Percentiles rank a stretch among this genome's conserved stretches.
Conservation (phyloP, 345 rosid genomes). For the Rhizophora apiculata region DNA sequence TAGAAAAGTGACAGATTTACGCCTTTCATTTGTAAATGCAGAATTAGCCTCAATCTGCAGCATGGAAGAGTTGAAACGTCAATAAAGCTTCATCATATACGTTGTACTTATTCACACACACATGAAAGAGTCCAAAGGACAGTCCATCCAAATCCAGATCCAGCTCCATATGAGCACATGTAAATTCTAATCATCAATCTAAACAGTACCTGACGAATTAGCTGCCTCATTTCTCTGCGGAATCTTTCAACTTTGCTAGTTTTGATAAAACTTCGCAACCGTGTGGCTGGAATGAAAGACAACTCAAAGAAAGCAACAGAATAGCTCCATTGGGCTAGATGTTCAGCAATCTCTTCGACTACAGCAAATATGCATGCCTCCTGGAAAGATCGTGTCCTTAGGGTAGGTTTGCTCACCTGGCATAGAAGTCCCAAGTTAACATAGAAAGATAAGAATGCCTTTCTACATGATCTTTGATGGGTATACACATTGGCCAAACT, state of each 20-base stretch:
- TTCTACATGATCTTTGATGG: not conserved
- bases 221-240: slow-evolving; percentile 79
- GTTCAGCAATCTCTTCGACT: slow-evolving; percentile 83
- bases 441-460: not conserved
- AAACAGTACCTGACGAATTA: slow-evolving; percentile 66
- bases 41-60: slow-evolving; percentile 67
- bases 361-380: slow-evolving; percentile 88
- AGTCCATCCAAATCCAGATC: not conserved
- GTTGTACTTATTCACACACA: not conserved
- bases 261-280: slow-evolving; percentile 74
- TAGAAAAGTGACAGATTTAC: slow-evolving; percentile 49
- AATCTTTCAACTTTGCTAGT: slow-evolving; percentile 83
- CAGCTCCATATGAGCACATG: not conserved
- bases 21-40: slow-evolving; percentile 56
- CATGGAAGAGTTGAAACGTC: slow-evolving; percentile 9
- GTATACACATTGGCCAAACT: not conserved
- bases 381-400: slow-evolving; percentile 92
- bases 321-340: slow-evolving; percentile 88
- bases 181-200: not conserved
- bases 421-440: slow-evolving; percentile 11
- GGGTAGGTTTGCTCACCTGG: slow-evolving; percentile 72
- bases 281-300: slow-evolving; percentile 69
- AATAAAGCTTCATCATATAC: slow-evolving; percentile 13
- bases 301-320: slow-evolving; percentile 79
- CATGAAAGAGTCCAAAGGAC: not conserved